Base-by-base conservation (phyloP, 2,329 filamentous ascomycete species). In the Penicillium sp. region DNA sequence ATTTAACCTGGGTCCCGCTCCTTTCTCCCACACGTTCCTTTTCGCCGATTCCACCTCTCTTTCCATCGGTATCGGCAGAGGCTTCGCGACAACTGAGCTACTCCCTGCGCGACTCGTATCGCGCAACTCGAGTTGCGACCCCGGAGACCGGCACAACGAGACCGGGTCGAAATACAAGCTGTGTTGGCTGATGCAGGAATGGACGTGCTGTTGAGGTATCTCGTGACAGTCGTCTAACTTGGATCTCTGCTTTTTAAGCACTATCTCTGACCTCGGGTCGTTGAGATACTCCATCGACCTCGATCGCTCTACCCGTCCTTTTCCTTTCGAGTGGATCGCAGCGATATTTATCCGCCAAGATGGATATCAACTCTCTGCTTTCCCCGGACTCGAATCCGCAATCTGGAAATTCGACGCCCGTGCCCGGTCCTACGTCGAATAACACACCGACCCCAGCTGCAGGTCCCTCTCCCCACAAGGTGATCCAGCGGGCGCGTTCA, bases 351-450 rank as follows among this genome's bases (percentile, higher is more conserved):
- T n/a, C 11, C 33, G 37, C 29, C 47, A 62, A 50, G 19, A 72
- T 72, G 69, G 69, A 72, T 48, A 71, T 72, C 54, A 71, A 65
- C 53, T 69, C 65, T 16, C 63, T 72, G 23, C 65, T 72, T 43
- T 72, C 69, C 38, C 67, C 68, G 53, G 67, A 71, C 42, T 62
- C 64, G 27, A 63, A 68, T 49, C 56, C 63, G 11, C 62, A 67
- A 33, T 58, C 63, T 25, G 56, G 59, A 45, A 63, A 56, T 45
- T 60, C 65, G 10, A 59, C 62, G 19, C 56, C 59, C 21, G 48
- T 53, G 15, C 39, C 53, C 26, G 53, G 51, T 36, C 51, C 58
- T 36, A 44, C 57, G 3, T 51, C 63, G 13, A 48, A 54, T n/a
- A 57, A 59, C 35, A 39, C 61, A 38, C 47, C 56, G 17, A 36